A percentile compares a stretch with the other conserved stretches of the same genome.
Evolutionary conservation across 176 grass and related monocot genomes (phyloP).

Genomic region (Rhipidocladum racemiflorum): DNA sequence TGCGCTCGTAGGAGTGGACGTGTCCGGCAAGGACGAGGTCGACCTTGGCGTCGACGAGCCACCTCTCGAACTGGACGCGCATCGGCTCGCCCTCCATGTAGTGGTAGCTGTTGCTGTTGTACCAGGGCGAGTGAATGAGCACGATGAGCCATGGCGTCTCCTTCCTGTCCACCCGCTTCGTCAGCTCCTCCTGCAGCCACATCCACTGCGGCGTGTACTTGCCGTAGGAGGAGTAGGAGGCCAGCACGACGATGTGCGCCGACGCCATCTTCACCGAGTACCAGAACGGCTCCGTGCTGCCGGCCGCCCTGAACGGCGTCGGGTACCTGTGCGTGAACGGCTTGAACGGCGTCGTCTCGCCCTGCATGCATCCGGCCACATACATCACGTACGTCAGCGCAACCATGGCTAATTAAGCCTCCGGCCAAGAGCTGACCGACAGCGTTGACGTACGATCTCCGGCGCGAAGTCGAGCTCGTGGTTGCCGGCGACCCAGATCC

Average conservation of each 20-base stretch:
- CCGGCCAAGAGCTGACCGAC: not conserved
- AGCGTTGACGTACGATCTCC: constrained; percentile 16
- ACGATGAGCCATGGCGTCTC: constrained; percentile 60
- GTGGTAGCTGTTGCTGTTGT: constrained; percentile 78
- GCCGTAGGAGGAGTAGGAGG: constrained; percentile 65
- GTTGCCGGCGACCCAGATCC: constrained; percentile 69
- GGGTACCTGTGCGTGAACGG: constrained; percentile 60
- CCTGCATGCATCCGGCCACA: not conserved
- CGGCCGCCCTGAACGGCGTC: constrained; percentile 30
- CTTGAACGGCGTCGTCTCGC: constrained; percentile 58
- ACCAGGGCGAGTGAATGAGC: constrained; percentile 58
- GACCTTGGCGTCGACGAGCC: constrained; percentile 50
- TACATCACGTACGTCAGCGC: too few species aligned
- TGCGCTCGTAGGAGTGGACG: constrained; percentile 64
- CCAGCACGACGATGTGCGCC: constrained; percentile 43
- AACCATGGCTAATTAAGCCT: not conserved
- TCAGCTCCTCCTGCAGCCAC: constrained; percentile 55
- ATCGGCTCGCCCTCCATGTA: constrained; percentile 80
- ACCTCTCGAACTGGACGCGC: constrained; percentile 54
- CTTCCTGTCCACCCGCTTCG: constrained; percentile 23
- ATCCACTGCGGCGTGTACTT: constrained; percentile 75
- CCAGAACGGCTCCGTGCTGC: constrained; percentile 57
- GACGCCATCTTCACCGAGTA: constrained; percentile 51
- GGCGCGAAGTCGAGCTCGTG: constrained; percentile 67
- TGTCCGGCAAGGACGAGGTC: constrained; percentile 56